phyloP scores from a whole-genome alignment of 2,329 filamentous ascomycete genomes.

The Trichoderma hamatum region DNA sequence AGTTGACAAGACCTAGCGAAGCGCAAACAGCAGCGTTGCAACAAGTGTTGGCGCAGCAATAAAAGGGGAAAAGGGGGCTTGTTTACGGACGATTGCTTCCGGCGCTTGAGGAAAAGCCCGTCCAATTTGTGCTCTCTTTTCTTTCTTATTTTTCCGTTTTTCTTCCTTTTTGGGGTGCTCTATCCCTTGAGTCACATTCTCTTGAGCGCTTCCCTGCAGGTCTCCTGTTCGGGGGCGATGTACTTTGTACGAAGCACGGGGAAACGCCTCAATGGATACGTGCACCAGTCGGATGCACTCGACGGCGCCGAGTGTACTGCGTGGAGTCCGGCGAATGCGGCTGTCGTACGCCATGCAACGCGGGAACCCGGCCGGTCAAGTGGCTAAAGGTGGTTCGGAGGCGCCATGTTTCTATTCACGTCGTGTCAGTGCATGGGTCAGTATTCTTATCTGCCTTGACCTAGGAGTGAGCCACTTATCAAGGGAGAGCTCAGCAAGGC shows the following conservation, averaged over 20 bases:
- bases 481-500: background rate
- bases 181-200: background rate
- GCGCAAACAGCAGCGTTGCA: background rate
- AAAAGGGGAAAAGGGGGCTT: background rate
- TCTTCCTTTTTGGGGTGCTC: background rate
- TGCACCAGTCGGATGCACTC: slow-evolving; percentile 23
- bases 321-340: slow-evolving; percentile 20
- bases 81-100: background rate
- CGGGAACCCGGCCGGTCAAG: slow-evolving; percentile 14
- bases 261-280: slow-evolving; percentile 17
- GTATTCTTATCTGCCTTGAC: background rate
- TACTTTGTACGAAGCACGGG: background rate
- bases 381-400: slow-evolving; percentile 14
- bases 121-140: too few species aligned
- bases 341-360: slow-evolving; percentile 19
- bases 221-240: background rate
- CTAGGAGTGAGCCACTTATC: background rate
- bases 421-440: slow-evolving; percentile 3
- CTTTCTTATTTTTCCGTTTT: background rate
- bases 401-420: slow-evolving; percentile 17
- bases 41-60: background rate
- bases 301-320: slow-evolving; percentile 15
- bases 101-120: background rate
- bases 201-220: background rate
- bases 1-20: background rate